phyloP scores from a whole-genome alignment of 2,329 filamentous ascomycete genomes.

The Seiridium unicorne region DNA sequence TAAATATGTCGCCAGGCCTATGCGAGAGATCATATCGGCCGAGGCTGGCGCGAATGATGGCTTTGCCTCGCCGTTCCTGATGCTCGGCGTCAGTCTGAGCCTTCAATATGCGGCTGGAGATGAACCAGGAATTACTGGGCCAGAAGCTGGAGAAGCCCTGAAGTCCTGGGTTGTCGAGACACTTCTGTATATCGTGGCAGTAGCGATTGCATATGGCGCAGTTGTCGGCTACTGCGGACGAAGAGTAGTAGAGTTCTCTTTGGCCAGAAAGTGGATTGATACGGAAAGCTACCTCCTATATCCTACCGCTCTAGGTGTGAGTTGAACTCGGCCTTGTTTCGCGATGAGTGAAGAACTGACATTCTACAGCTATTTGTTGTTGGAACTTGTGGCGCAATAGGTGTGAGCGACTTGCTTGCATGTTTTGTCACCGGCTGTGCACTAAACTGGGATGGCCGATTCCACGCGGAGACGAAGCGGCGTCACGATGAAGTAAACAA shows the following conservation, averaged over 20 bases:
- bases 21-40: constrained; percentile 61
- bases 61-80: constrained; percentile 60
- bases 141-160: constrained; percentile 37
- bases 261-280: constrained; percentile 52
- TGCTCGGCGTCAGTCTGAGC: constrained; percentile 56
- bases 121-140: not conserved
- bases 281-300: constrained; percentile 52
- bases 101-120: constrained; percentile 33
- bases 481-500: constrained; percentile 62
- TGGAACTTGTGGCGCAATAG: constrained; percentile 55
- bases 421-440: constrained; percentile 59
- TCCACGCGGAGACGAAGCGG: constrained; percentile 51
- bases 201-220: constrained; percentile 51
- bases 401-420: constrained; percentile 59
- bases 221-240: constrained; percentile 47
- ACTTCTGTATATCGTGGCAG: constrained; percentile 56
- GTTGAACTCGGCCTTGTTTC: constrained; percentile 5
- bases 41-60: constrained; percentile 63
- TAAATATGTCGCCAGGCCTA: constrained; percentile 55
- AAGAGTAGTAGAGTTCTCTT: constrained; percentile 42
- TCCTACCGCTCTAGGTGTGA: constrained; percentile 47
- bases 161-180: constrained; percentile 60
- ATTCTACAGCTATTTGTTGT: constrained; percentile 50
- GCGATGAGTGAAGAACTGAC: not conserved
- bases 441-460: constrained; percentile 63